These are phyloP conservation scores for Musa schizocarpa DNA, from an alignment of 176 grass and related monocot genomes.

Conservation along the genomic window DNA sequence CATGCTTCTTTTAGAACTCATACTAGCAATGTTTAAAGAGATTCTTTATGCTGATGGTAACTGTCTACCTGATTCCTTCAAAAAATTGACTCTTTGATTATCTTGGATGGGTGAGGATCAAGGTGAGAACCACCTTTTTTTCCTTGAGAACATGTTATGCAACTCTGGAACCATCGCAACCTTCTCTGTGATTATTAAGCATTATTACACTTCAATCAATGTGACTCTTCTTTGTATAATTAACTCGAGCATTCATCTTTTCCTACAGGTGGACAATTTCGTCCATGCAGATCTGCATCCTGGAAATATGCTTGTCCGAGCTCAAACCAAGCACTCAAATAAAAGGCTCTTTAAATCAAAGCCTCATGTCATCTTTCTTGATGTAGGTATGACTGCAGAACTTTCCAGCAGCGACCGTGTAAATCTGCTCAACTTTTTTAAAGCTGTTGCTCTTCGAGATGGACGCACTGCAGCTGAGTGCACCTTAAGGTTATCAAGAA, in stretches of 20 bases:
- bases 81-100: not conserved
- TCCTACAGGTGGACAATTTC: slow-evolving; percentile 87
- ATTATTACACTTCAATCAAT: not conserved
- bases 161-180: not conserved
- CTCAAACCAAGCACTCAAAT: slow-evolving; percentile 40
- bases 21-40: not conserved
- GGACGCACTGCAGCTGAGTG: slow-evolving; percentile 66
- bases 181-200: not conserved
- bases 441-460: slow-evolving; percentile 76
- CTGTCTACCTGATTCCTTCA: not conserved
- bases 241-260: not conserved
- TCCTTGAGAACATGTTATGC: not conserved
- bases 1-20: not conserved
- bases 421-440: slow-evolving; percentile 89
- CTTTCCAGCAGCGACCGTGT: slow-evolving; percentile 69
- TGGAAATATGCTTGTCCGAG: slow-evolving; percentile 88
- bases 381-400: slow-evolving; percentile 96
- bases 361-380: slow-evolving; percentile 86
- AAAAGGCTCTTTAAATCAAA: slow-evolving; percentile 54
- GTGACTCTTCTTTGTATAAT: not conserved
- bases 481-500: slow-evolving; percentile 69
- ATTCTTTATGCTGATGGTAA: not conserved
- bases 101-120: not conserved
- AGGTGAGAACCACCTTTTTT: not conserved
- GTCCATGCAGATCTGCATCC: slow-evolving; percentile 96